phyloP scores from a whole-genome alignment of 192 early-diverging fungal species.

The Glomus cerebriforme region DNA sequence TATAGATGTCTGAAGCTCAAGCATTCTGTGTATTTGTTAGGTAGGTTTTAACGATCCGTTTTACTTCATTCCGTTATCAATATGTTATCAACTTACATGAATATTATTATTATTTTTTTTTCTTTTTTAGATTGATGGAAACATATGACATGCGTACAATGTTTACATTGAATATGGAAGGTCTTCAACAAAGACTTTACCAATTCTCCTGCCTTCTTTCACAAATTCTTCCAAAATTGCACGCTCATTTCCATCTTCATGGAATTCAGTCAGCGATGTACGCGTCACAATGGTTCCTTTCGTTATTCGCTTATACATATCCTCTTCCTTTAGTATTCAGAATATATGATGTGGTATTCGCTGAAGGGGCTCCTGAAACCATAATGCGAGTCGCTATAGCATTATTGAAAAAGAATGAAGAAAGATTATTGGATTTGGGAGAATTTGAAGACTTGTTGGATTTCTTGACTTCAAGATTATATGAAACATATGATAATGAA shows the following conservation, averaged over 20 bases:
- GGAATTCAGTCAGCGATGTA: constrained; percentile 87
- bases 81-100: neutral
- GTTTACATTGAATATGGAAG: constrained; percentile 93
- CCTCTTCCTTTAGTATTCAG: constrained; percentile 88
- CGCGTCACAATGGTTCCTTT: constrained; percentile 96
- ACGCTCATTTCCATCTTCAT: constrained; percentile 72
- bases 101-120: too few species aligned
- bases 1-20: constrained; percentile 89
- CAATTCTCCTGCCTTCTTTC: constrained; percentile 82
- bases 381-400: constrained; percentile 88
- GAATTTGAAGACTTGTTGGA: constrained; percentile 83
- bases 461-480: constrained; percentile 81
- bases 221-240: constrained; percentile 74
- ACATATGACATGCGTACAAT: constrained; percentile 89
- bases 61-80: neutral
- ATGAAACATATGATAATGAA: constrained; percentile 69
- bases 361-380: constrained; percentile 88
- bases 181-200: constrained; percentile 85
- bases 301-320: constrained; percentile 95
- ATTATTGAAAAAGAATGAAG: constrained; percentile 80
- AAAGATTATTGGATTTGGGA: constrained; percentile 62
- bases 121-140: constrained; percentile 72
- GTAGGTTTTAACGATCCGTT: constrained; percentile 14
- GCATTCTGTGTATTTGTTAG: constrained; percentile 94
- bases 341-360: constrained; percentile 90